Evolutionary conservation across 192 early-diverging fungal genomes (phyloP).

Genomic region (Umbelopsis ramanniana): DNA sequence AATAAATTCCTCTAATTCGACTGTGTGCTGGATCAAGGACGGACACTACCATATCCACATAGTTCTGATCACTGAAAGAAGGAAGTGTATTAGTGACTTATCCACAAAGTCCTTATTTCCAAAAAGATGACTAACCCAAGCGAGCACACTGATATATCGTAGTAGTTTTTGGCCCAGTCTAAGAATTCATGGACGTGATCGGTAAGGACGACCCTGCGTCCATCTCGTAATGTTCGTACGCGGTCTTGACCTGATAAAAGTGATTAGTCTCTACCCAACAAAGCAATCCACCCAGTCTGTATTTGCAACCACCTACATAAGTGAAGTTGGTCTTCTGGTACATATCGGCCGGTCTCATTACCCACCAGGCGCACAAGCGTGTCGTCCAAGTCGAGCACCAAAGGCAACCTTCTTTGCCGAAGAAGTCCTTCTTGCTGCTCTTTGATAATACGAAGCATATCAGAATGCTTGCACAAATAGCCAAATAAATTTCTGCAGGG

Average conservation of each 20-base stretch:
- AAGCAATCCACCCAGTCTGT: not conserved
- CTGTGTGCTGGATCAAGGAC: constrained; percentile 65
- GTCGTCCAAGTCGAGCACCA: constrained; percentile 81
- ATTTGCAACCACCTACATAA: constrained; percentile 23
- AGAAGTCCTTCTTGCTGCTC: constrained; percentile 55
- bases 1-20: constrained; percentile 61
- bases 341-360: constrained; percentile 61
- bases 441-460: constrained; percentile 59
- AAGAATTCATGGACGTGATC: constrained; percentile 74
- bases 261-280: not conserved
- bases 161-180: constrained; percentile 68
- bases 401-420: constrained; percentile 57
- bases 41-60: constrained; percentile 71
- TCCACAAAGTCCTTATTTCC: too few relatives aligned
- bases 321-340: constrained; percentile 50
- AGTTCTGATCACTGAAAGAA: constrained; percentile 63
- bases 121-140: constrained; percentile 48
- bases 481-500: constrained; percentile 63
- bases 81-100: too few relatives aligned
- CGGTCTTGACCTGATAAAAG: constrained; percentile 57
- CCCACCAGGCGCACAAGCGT: constrained; percentile 74
- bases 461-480: constrained; percentile 60
- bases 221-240: constrained; percentile 62
- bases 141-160: constrained; percentile 78
- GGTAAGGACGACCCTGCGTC: constrained; percentile 64